Conservation (phyloP, 352 stramenopile species). For the Phytophthora colocasiae region DNA sequence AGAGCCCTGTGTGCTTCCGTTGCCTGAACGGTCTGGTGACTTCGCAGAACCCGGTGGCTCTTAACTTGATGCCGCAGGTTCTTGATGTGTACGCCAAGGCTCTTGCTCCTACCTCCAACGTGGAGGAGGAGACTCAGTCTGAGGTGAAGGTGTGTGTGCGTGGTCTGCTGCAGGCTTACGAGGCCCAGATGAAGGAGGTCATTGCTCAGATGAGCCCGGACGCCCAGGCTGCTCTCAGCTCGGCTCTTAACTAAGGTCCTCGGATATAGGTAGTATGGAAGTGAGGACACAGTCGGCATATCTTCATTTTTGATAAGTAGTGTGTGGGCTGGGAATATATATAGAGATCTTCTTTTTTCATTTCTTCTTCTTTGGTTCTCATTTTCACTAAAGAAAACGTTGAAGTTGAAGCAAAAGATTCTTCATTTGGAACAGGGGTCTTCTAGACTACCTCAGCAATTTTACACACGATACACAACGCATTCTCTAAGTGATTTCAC, state of each 20-base stretch:
- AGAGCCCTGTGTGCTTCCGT: conserved; percentile 96
- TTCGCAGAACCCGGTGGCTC: conserved; percentile 85
- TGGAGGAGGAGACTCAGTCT: conserved; percentile 79
- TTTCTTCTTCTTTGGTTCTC: not conserved
- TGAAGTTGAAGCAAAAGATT: conserved; percentile 12
- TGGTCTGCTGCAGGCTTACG: conserved; percentile 68
- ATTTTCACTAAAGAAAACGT: conserved; percentile 1
- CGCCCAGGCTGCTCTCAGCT: conserved; percentile 69
- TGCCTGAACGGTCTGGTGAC: conserved; percentile 94
- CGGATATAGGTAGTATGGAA: conserved; percentile 28
- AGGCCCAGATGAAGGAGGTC: conserved; percentile 84
- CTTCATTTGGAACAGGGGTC: conserved; percentile 10
- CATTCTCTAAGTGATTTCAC: conserved; percentile 43
- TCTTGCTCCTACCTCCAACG: conserved; percentile 61
- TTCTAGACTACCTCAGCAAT: conserved; percentile 11
- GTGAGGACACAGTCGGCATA: not conserved
- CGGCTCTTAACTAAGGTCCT: conserved; percentile 54
- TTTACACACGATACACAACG: conserved; percentile 23
- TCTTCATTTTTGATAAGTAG: conserved; percentile 43
- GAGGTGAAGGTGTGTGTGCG: conserved; percentile 77
- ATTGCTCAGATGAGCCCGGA: conserved; percentile 78
- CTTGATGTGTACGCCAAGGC: conserved; percentile 86
- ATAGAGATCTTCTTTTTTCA: conserved; percentile 35
- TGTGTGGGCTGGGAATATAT: conserved; percentile 44
- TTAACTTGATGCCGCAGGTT: conserved; percentile 77